Evolutionary conservation across 257 asterid species (phyloP), one percentile per base, ranked within the genome.

Genomic region (Echium plantagineum): DNA sequence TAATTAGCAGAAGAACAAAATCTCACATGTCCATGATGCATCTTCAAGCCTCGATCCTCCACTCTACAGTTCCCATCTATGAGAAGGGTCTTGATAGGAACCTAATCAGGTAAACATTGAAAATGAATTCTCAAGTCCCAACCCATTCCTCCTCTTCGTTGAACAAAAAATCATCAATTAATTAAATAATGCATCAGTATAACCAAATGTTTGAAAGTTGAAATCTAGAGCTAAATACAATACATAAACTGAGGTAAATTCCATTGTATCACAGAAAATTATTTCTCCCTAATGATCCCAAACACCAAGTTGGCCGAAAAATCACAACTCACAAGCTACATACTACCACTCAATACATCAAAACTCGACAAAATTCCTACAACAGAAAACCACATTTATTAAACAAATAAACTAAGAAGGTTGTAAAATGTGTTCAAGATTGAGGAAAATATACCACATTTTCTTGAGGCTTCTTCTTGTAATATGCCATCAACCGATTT

Each of bases 1-100:
- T 18, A 52, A 52, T 38, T 38, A 38, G 48, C 15, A 2, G 48
- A 24, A 53, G 16, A 24, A 65, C 62, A 66, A 24, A 28, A 63
- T 61, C 94, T 83, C 76, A 89, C 97, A 66, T 83, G 97, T 72
- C 94, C 97, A 71, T 89, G 95, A 62, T 89, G 97, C 60, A 94
- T 82, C 88, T 89, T 86, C 75, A 89, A 76, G 67, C 95, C 95
- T 68, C 94, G 85, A 51, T 86, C 97, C 78, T 89, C 97, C 86
- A 89, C 97, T 65, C 97, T 81, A 65, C 91, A 89, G 74, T 89
- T 89, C 51, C 95, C 93, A 75, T 89, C 97, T 21, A 86, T 79
- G 65, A 78, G 78, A 76, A 89, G 88, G 59, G 94, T 79, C 84
- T 83, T 86, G 76, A 83, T 80, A 31, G 95, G 97, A 61, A 87